Conservation (phyloP, 768 basidiomycete species). For the Phallus indusiatus region DNA sequence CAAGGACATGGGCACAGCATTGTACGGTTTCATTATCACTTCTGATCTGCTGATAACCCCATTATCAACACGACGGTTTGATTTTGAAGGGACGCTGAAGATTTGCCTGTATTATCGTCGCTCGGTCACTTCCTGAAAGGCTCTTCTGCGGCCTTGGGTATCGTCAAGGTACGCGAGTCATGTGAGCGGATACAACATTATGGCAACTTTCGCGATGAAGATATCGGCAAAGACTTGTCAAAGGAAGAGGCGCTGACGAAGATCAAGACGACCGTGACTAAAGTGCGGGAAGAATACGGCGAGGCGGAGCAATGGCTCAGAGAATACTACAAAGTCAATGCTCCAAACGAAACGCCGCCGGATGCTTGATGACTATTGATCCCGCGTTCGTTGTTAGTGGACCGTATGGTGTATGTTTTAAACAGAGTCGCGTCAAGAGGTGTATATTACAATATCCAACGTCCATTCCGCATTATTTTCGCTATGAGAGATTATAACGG, state of each 20-base stretch:
- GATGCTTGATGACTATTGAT: not conserved
- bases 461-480: not conserved
- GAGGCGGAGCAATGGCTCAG: constrained; percentile 62
- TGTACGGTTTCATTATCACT: constrained; percentile 42
- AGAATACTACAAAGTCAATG: constrained; percentile 35
- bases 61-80: constrained; percentile 9
- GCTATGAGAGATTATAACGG: not conserved
- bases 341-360: not conserved
- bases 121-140: constrained; percentile 96
- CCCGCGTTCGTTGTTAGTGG: not conserved
- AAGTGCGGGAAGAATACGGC: constrained; percentile 59
- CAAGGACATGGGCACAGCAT: constrained; percentile 58
- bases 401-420: not conserved
- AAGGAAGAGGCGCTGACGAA: constrained; percentile 42
- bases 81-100: constrained; percentile 37
- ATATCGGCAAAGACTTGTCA: constrained; percentile 28
- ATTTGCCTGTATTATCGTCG: constrained; percentile 57
- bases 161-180: constrained; percentile 66
- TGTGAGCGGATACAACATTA: constrained; percentile 92
- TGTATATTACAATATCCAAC: not conserved
- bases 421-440: not conserved
- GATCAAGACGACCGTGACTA: constrained; percentile 45
- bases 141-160: constrained; percentile 89
- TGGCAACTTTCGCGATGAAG: constrained; percentile 59
- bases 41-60: constrained; percentile 1